phyloP scores from a whole-genome alignment of 2,329 filamentous ascomycete genomes.

The Monosporascus sp. region DNA sequence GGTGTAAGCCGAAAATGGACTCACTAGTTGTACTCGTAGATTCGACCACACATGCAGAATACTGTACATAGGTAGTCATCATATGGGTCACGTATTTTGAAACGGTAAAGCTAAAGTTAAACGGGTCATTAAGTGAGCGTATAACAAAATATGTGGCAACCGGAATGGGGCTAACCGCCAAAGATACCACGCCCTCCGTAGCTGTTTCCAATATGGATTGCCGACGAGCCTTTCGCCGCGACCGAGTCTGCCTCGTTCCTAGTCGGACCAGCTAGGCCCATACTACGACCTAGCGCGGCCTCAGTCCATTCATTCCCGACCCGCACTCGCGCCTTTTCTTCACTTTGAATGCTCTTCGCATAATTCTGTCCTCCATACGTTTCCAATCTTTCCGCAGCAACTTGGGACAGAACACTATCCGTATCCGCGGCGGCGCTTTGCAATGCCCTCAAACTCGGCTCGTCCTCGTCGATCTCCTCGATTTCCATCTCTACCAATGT shows the following conservation, averaged over 20 bases:
- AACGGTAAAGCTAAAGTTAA: too few relatives aligned
- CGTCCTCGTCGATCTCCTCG: constrained; percentile 15
- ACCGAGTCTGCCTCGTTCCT: constrained; percentile 1
- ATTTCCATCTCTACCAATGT: constrained; percentile 16
- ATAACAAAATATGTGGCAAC: too few relatives aligned
- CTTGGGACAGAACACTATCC: constrained; percentile 1
- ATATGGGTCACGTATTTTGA: too few relatives aligned
- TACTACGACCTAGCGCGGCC: not conserved
- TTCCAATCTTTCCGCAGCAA: constrained; percentile 1
- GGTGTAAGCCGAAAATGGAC: too few relatives aligned
- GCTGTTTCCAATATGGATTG: constrained; percentile 5
- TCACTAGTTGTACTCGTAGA: too few relatives aligned
- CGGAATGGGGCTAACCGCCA: not conserved
- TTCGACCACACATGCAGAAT: too few relatives aligned
- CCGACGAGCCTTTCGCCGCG: constrained; percentile 2
- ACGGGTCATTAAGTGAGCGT: too few relatives aligned
- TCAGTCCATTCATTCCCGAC: constrained; percentile 6
- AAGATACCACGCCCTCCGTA: constrained; percentile 7
- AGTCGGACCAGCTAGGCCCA: not conserved
- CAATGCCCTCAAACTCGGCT: constrained; percentile 14
- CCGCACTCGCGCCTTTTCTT: constrained; percentile 3
- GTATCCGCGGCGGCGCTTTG: constrained; percentile 4
- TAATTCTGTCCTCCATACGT: not conserved
- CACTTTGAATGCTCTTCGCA: not conserved
- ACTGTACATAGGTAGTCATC: too few relatives aligned